Evolutionary conservation across 2,329 filamentous ascomycete species (phyloP).

Genomic region (Xylariaceae sp.): DNA sequence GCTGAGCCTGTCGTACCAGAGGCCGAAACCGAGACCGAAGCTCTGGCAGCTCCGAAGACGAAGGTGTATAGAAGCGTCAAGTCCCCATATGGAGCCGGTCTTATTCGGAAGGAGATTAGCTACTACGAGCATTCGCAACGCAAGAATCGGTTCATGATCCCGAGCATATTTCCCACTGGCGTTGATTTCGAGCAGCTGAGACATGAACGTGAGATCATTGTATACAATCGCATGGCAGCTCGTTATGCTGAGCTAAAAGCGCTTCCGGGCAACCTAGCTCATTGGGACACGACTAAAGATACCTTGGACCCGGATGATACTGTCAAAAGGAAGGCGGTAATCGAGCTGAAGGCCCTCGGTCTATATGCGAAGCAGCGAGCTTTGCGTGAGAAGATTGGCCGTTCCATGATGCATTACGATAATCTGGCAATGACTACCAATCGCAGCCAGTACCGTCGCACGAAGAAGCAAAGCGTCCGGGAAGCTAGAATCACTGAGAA

Average conservation of each 20-base stretch:
- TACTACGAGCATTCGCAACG: constrained; percentile 75
- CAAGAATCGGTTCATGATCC: constrained; percentile 72
- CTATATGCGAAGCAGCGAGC: constrained; percentile 84
- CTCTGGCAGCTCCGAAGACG: constrained; percentile 35
- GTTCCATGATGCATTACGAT: constrained; percentile 91
- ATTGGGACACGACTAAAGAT: constrained; percentile 75
- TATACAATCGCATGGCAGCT: constrained; percentile 85
- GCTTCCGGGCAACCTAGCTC: constrained; percentile 76
- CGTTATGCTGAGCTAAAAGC: constrained; percentile 79
- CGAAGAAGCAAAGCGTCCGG: constrained; percentile 94
- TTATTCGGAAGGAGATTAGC: constrained; percentile 57
- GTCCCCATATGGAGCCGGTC: constrained; percentile 59
- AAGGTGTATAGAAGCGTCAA: constrained; percentile 67
- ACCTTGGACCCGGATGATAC: constrained; percentile 66
- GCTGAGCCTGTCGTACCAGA: constrained; percentile 11
- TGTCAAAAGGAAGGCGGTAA: constrained; percentile 81
- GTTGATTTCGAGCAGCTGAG: constrained; percentile 81
- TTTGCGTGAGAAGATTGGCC: constrained; percentile 78
- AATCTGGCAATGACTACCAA: constrained; percentile 98
- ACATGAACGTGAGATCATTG: constrained; percentile 78
- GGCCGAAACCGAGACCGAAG: constrained; percentile 28
- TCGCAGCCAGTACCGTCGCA: constrained; percentile 78
- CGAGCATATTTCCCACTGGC: constrained; percentile 82
- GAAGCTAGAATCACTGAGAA: constrained; percentile 98
- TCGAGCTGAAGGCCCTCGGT: constrained; percentile 88